Conservation (phyloP, 306 rosid genomes). For the Cicer chorassanicum region DNA sequence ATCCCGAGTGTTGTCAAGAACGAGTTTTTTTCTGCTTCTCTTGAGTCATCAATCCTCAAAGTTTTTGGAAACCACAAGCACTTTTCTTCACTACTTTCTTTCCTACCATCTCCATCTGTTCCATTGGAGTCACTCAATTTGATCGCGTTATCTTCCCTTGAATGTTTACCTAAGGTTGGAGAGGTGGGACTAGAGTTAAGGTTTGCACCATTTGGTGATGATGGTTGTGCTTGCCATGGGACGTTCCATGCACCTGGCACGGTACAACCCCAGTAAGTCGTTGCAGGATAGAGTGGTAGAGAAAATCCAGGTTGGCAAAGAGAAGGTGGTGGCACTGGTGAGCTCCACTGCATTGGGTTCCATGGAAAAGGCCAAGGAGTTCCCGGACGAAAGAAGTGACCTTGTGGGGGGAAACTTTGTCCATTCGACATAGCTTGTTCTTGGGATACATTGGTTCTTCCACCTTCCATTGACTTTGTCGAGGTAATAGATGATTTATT, state of each 20-base stretch:
- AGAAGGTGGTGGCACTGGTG: slow-evolving; percentile 56
- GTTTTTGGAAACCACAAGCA: slow-evolving; percentile 65
- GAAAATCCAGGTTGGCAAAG: slow-evolving; percentile 64
- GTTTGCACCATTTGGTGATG: slow-evolving; percentile 45
- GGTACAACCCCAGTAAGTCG: slow-evolving; percentile 71
- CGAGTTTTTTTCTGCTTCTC: slow-evolving; percentile 67
- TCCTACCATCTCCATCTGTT: slow-evolving; percentile 39
- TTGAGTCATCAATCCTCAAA: slow-evolving; percentile 67
- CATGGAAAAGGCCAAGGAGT: slow-evolving; percentile 65
- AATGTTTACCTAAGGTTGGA: slow-evolving; percentile 74
- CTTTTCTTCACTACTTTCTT: slow-evolving; percentile 49
- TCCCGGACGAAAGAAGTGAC: slow-evolving; percentile 60
- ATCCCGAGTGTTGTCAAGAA: slow-evolving; percentile 67
- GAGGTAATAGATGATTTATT: slow-evolving; percentile 65
- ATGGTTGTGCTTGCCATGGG: slow-evolving; percentile 52
- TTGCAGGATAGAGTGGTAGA: slow-evolving; percentile 62
- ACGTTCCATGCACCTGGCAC: slow-evolving; percentile 59
- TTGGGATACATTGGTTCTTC: slow-evolving; percentile 41
- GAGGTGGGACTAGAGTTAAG: slow-evolving; percentile 51
- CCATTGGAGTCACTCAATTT: slow-evolving; percentile 38
- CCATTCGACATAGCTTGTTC: slow-evolving; percentile 48
- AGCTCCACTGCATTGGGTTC: slow-evolving; percentile 65
- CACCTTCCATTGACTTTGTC: slow-evolving; percentile 54
- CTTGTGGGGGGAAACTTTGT: slow-evolving; percentile 57
- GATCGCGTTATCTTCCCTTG: slow-evolving; percentile 59